Percentiles rank a stretch among this genome's conserved stretches.
These are phyloP conservation scores for Ceratocystis albifundus DNA, from an alignment of 2,329 filamentous ascomycete species.

Conservation along the genomic window DNA sequence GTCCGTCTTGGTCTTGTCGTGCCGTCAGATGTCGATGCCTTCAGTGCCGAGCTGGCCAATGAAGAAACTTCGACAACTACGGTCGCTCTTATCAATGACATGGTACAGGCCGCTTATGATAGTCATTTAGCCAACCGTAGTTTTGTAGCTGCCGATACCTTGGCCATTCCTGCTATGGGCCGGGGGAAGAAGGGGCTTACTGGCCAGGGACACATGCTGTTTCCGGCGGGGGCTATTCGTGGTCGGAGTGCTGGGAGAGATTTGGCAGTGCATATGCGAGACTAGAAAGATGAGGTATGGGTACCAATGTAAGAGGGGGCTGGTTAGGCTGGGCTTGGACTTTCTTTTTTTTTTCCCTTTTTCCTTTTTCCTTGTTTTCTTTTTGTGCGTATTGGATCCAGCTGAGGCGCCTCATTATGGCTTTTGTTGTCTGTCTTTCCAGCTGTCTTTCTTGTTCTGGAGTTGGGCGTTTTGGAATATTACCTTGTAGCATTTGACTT, in stretches of 20 bases:
- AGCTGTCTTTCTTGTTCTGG: not conserved
- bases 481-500: not conserved
- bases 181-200: too few relatives aligned
- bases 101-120: slow-evolving; percentile 60
- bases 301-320: too few relatives aligned
- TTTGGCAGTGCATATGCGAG: too few relatives aligned
- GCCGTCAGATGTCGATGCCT: slow-evolving; percentile 53
- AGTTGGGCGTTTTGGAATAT: not conserved
- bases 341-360: not conserved
- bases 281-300: too few relatives aligned
- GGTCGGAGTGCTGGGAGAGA: too few relatives aligned
- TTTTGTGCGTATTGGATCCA: not conserved
- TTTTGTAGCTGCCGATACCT: slow-evolving; percentile 47
- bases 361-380: not conserved
- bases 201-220: too few relatives aligned
- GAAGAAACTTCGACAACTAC: slow-evolving; percentile 78
- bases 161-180: not conserved
- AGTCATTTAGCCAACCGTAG: slow-evolving; percentile 67
- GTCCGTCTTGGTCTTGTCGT: slow-evolving; percentile 71
- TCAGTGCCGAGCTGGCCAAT: slow-evolving; percentile 58
- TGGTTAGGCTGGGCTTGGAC: too few relatives aligned
- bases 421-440: not conserved
- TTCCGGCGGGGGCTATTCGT: too few relatives aligned
- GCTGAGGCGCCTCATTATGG: not conserved
- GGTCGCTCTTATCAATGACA: slow-evolving; percentile 59